Percentiles rank a stretch among this genome's conserved stretches.
Conservation (phyloP, 2,329 filamentous ascomycete genomes). For the Colletotrichum liaoningense region DNA sequence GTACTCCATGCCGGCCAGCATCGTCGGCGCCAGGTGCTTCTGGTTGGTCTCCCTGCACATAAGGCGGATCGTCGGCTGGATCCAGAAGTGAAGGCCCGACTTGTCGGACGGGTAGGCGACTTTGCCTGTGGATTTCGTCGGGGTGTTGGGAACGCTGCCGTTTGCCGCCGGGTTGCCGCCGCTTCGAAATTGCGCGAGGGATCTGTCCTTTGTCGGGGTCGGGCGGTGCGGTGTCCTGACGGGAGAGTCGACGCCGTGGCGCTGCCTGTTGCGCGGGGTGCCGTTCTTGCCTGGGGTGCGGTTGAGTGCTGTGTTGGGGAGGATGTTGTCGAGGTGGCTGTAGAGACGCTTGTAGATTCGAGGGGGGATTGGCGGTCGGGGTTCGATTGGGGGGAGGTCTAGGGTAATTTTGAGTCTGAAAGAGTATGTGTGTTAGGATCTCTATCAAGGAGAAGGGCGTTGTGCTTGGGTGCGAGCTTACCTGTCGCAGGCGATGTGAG, state of each 20-base stretch:
- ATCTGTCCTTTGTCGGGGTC: slow-evolving; percentile 60
- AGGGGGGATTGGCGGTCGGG: slow-evolving; percentile 81
- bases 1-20: slow-evolving; percentile 78
- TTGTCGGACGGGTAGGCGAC: slow-evolving; percentile 42
- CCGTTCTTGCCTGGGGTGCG: slow-evolving; percentile 48
- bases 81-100: slow-evolving; percentile 70
- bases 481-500: slow-evolving; percentile 91
- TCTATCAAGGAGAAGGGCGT: neutral
- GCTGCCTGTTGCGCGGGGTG: slow-evolving; percentile 45
- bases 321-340: slow-evolving; percentile 78
- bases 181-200: slow-evolving; percentile 56
- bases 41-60: slow-evolving; percentile 73
- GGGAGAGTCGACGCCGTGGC: slow-evolving; percentile 38
- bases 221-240: slow-evolving; percentile 40
- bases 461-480: slow-evolving; percentile 46
- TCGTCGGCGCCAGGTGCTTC: slow-evolving; percentile 74
- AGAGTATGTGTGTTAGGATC: neutral
- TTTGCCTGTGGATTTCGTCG: slow-evolving; percentile 55
- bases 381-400: slow-evolving; percentile 80
- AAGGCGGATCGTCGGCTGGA: slow-evolving; percentile 74
- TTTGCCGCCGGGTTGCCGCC: slow-evolving; percentile 39
- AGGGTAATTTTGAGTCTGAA: slow-evolving; percentile 79
- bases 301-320: slow-evolving; percentile 58
- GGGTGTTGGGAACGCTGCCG: slow-evolving; percentile 39
- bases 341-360: slow-evolving; percentile 88